Percentiles rank a stretch among this genome's conserved stretches.
Evolutionary conservation across 495 filamentous ascomycete species (phyloP).

Genomic region (Staphylotrichum longicolle): DNA sequence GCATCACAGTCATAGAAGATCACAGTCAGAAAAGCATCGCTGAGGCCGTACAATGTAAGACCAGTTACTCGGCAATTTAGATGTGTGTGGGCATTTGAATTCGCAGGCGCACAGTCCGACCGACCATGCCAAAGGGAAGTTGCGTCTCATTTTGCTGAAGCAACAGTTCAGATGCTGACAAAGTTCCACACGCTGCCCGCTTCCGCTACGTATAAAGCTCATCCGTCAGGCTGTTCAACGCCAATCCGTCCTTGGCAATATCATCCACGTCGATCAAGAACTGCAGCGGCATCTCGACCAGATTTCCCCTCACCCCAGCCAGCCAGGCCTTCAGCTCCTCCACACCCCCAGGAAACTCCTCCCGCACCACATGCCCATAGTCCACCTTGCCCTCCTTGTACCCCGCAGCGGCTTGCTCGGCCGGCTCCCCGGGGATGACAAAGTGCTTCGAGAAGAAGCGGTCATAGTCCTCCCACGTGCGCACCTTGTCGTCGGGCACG

Average conservation of each 20-base stretch:
- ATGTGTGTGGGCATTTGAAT: too few relatives aligned
- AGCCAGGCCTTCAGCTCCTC: conserved; percentile 80
- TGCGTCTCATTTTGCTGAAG: too few relatives aligned
- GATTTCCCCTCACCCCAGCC: conserved; percentile 67
- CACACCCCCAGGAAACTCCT: conserved; percentile 68
- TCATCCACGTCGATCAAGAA: conserved; percentile 83
- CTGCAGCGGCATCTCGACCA: conserved; percentile 90
- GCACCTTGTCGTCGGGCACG: conserved; percentile 77
- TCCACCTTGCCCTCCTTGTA: conserved; percentile 47
- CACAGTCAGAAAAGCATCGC: too few relatives aligned
- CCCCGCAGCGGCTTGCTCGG: conserved; percentile 28
- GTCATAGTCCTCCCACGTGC: conserved; percentile 83
- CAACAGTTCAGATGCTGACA: too few relatives aligned
- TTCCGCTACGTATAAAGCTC: conserved; percentile 70
- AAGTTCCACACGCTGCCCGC: neutral
- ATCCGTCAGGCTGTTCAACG: conserved; percentile 76
- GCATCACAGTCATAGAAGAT: too few relatives aligned
- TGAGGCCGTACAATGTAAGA: too few relatives aligned
- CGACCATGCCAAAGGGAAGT: too few relatives aligned
- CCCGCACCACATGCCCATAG: conserved; percentile 84
- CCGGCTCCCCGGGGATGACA: conserved; percentile 50
- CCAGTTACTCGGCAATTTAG: too few relatives aligned
- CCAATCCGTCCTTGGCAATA: conserved; percentile 80
- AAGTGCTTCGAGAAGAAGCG: conserved; percentile 73
- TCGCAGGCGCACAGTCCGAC: too few relatives aligned